Evolutionary conservation across 2,329 filamentous ascomycete species (phyloP), one percentile per base, ranked within the genome.

Genomic region (Diaporthe humulicola): DNA sequence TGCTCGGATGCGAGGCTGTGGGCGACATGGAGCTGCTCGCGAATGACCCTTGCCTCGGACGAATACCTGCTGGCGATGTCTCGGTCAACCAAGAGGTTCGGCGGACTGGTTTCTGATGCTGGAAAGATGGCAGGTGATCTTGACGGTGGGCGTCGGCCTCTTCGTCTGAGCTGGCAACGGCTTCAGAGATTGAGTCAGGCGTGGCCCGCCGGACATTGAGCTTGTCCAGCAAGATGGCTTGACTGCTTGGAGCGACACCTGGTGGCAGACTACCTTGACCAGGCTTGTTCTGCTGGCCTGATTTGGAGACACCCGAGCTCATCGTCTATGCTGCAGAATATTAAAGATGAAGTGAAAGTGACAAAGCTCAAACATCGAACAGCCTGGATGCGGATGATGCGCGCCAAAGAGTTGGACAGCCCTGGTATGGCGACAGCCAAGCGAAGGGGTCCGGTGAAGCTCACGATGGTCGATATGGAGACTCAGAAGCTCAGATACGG

Each of bases 151-250:
- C 88, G 76, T 98, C 94, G 74, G 87, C 89, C 83, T 99, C 97
- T 83, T 98, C 97, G 83, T 98, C 97, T 17, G 96, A 98, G 78
- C 96, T 98, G 70, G 94, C 95, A 75, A 98, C 87, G 70, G 95
- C 96, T 82, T 98, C 96, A 4, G 96, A 98, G 38, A 74, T 74
- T 6, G 73, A 76, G 82, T 98, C 97, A 30, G 96, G 96, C 1
- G 96, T 98, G 10, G 95, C 95, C 71, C 94, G 93, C 79, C 96
- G 91, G 73, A 92, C 89, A 80, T 94, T 93, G 67, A 93, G 88
- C 82, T 95, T 97, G 69, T 96, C 94, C 45, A 95, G 88, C 64
- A 94, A 85, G 52, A 93, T 86, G 52, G 91, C 91, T 75, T 93
- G 91, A 79, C 88, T 93, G 79, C 85, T 91, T 30, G 90, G 86